Evolutionary conservation across 331 rosid genomes (phyloP), one percentile per base, ranked within the genome.

Genomic region (Erythrophleum ivorense): DNA sequence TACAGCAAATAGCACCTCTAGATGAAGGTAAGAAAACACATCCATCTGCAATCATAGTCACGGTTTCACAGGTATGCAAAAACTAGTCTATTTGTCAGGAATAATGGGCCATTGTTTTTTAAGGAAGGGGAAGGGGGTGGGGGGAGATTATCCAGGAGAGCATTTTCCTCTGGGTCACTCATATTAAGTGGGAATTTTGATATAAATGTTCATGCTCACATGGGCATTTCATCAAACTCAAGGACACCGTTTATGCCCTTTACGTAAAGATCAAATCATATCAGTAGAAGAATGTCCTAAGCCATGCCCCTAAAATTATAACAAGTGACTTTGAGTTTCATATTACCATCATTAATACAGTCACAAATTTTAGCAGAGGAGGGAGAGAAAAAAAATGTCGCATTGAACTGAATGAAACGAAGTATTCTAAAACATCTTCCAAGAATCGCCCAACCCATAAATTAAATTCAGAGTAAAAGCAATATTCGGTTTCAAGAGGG

Each of bases 211-310:
- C 11, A 64, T 34, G 46, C 21, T 36, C 48, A 9, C n/a, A 6
- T 18, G 15, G n/a, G 16, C 75, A 66, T 64, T 33, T 18, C 9
- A 36, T 66, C 50, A 11, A 41, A 77, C 40, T 62, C 40, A 19
- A 80, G 49, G 80, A 81, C 60, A 55, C 77, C 14, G 67, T 85
- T 33, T 77, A 85, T 29, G 73, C 77, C 9, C 4, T 65, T 5
- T 66, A 45, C 73, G 73, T 71, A 7, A 77, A 85, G 73, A 85
- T 67, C 0, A 80, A 80, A 4, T 85, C 84, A 40, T 66, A 31
- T 40, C 48, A 15, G 36, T 14, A 21, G 31, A 67, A 48, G 34
- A 52, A 38, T 16, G 50, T 33, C 60, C 53, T 2, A 7, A 34
- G 46, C 43, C 70, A 65, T 36, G 24, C 29, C 41, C 7, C 52